phyloP scores from a whole-genome alignment of 192 early-diverging fungal genomes.

The Coemansia sp. region DNA sequence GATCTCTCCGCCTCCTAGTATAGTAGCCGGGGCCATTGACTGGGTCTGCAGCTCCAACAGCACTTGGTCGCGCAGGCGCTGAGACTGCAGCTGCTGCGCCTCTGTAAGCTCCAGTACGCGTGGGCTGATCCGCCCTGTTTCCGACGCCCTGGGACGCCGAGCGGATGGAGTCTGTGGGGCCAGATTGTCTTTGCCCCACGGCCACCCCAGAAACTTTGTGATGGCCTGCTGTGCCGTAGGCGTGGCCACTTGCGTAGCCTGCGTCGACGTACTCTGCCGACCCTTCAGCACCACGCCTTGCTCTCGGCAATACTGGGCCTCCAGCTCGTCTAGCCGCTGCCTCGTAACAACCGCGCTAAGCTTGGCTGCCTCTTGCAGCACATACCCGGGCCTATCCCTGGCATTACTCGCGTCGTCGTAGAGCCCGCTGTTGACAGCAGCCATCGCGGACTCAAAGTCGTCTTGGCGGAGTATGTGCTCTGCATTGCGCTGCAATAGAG shows the following conservation, averaged over 20 bases:
- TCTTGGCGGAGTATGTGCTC: conserved; percentile 69
- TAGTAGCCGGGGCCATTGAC: conserved; percentile 73
- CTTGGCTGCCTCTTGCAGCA: conserved; percentile 79
- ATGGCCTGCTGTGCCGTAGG: conserved; percentile 20
- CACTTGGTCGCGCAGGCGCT: conserved; percentile 61
- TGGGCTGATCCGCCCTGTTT: conserved; percentile 1
- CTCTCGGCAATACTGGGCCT: conserved; percentile 37
- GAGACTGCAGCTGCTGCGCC: conserved; percentile 31
- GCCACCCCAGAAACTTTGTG: conserved; percentile 48
- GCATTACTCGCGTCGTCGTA: conserved; percentile 71
- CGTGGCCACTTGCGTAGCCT: neutral
- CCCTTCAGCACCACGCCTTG: conserved; percentile 18
- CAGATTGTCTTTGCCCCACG: conserved; percentile 36
- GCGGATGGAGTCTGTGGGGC: neutral
- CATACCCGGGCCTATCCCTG: conserved; percentile 48
- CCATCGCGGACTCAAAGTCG: conserved; percentile 80
- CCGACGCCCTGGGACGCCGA: neutral
- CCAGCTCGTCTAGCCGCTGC: conserved; percentile 70
- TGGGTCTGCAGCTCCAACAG: conserved; percentile 74
- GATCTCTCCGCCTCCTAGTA: conserved; percentile 74
- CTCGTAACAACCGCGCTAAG: conserved; percentile 70
- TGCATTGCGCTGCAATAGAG: conserved; percentile 81
- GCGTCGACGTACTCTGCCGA: conserved; percentile 12
- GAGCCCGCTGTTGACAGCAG: conserved; percentile 80
- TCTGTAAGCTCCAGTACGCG: conserved; percentile 34